Evolutionary conservation across 768 basidiomycete genomes (phyloP), one percentile per base, ranked within the genome.

Genomic region (Lactarius psammicola): DNA sequence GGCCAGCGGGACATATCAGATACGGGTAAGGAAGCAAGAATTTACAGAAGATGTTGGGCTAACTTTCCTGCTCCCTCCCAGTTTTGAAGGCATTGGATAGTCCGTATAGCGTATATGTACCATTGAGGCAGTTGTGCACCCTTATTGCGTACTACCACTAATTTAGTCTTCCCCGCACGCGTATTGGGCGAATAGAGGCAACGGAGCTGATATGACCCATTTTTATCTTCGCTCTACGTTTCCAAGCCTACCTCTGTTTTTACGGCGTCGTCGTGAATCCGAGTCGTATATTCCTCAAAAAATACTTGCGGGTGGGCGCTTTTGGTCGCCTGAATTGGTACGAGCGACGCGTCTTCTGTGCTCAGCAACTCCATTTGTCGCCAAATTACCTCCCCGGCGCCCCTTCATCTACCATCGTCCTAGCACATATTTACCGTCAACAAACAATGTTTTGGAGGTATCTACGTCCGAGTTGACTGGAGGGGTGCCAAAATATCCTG

Each of bases 1-100:
- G 77, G 93, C 94, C 7, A 95, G 88, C 72, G 95, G 96, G 56
- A 81, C 87, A 4, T 98, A 98, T 78, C 95, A 98, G 78, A 87
- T 98, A 68, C 79, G 95, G 80, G 95, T 96, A 75, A 77, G 94
- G 83, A 33, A 31, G 33, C 15, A 33, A 18, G n/a, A 5, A 34
- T 62, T 58, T n/a, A 31, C 26, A 44, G 33, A 36, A 60, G 55
- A 62, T 28, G 15, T 30, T 1, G 28, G 23, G 3, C 53, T 65
- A 26, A 57, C 51, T 20, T 55, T 42, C 31, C 55, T 13, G 30
- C n/a, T 20, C 31, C 15, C 11, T 60, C 8, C 36, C 63, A 69
- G 68, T 69, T 69, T 62, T 69, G 60, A 46, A 23, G n/a, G 40
- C n/a, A 18, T 28, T 63, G 8, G 42, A 28, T 56, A 59, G 49